Percentiles rank a stretch among this genome's conserved stretches.
Evolutionary conservation across 2,329 filamentous ascomycete genomes (phyloP).

Genomic region (Botryosphaeria agaves): DNA sequence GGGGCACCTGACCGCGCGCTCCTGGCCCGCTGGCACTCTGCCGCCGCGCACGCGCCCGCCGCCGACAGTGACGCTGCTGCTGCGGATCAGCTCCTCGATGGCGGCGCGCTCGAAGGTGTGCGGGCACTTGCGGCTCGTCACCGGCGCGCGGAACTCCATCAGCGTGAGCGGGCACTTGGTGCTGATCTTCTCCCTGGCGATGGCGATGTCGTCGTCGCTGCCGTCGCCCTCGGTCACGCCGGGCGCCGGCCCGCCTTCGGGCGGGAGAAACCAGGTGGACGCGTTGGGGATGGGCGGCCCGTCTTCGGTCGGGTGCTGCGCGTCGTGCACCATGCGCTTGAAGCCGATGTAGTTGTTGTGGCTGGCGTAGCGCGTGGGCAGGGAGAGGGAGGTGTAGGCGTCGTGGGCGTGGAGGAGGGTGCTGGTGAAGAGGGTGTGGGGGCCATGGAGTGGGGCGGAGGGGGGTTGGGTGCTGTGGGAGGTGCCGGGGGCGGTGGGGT

Average conservation of each 20-base stretch:
- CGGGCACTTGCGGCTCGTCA: slow-evolving; percentile 47
- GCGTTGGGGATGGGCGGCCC: slow-evolving; percentile 36
- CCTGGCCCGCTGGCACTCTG: slow-evolving; percentile 11
- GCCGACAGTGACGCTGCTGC: slow-evolving; percentile 1
- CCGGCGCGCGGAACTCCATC: slow-evolving; percentile 45
- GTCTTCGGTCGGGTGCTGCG: slow-evolving; percentile 34
- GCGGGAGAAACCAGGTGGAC: slow-evolving; percentile 43
- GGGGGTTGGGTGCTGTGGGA: too few relatives aligned
- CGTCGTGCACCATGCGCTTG: slow-evolving; percentile 43
- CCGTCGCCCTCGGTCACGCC: slow-evolving; percentile 31
- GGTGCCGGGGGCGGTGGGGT: slow-evolving; percentile 20
- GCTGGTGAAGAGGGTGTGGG: slow-evolving; percentile 17
- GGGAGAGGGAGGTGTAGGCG: slow-evolving; percentile 21
- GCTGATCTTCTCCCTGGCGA: slow-evolving; percentile 45
- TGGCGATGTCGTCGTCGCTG: slow-evolving; percentile 52
- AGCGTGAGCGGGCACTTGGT: slow-evolving; percentile 56
- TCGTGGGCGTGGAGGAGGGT: slow-evolving; percentile 23
- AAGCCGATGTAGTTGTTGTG: slow-evolving; percentile 45
- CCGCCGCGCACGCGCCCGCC: slow-evolving; percentile 2
- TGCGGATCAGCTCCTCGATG: slow-evolving; percentile 36
- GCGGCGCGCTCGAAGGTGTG: slow-evolving; percentile 55
- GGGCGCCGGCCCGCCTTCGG: slow-evolving; percentile 25
- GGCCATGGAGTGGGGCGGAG: slow-evolving; percentile 15
- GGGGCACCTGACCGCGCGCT: slow-evolving; percentile 38
- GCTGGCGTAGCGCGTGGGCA: slow-evolving; percentile 32